Evolutionary conservation across 805 yeast species (phyloP).

Genomic region (Nadsonia fulvescens): DNA sequence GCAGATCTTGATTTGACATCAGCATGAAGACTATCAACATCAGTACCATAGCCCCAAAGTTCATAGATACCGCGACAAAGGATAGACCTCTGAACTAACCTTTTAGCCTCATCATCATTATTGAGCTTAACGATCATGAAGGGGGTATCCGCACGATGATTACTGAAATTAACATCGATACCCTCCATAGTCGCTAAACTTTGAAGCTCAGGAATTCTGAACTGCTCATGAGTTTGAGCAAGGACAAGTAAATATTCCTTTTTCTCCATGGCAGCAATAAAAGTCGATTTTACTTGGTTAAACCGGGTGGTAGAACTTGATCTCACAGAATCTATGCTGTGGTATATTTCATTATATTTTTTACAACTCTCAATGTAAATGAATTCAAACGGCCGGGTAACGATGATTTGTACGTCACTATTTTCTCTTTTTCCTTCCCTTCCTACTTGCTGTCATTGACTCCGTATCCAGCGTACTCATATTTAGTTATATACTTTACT

Average conservation of each 20-base stretch:
- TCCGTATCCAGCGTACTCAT: too few species aligned
- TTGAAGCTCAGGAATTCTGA: conserved; percentile 67
- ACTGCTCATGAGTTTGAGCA: conserved; percentile 69
- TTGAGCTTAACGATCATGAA: conserved; percentile 52
- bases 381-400: too few species aligned
- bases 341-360: too few species aligned
- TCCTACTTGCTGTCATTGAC: too few species aligned
- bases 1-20: conserved; percentile 21
- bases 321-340: too few species aligned
- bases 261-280: too few species aligned
- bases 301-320: too few species aligned
- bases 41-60: conserved; percentile 57
- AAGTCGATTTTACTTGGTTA: too few species aligned
- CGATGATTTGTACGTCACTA: too few species aligned
- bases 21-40: conserved; percentile 39
- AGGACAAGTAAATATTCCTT: conserved; percentile 59
- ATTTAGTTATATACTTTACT: too few species aligned
- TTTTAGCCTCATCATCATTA: conserved; percentile 47
- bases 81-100: conserved; percentile 48
- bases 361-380: too few species aligned
- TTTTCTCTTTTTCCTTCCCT: too few species aligned
- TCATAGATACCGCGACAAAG: conserved; percentile 65
- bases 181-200: conserved; percentile 55
- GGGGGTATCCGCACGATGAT: conserved; percentile 42
- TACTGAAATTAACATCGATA: conserved; percentile 38